Conservation (phyloP, 1,139 yeast genomes). For the Pichia sp. region DNA sequence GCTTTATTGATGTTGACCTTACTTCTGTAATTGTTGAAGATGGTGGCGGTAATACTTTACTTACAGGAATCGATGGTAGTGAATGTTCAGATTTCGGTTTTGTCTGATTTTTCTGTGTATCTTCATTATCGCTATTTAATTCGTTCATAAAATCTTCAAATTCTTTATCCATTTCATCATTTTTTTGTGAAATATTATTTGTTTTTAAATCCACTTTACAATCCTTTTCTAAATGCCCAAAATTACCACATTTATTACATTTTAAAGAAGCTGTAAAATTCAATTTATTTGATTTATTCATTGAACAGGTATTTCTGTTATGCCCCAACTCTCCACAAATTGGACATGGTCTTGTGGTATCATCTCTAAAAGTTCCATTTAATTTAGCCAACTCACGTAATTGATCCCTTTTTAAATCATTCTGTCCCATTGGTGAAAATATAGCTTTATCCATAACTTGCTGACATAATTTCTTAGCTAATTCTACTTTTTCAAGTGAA, state of each 20-base stretch:
- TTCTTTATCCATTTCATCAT: conserved; percentile 35
- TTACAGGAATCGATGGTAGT: neutral
- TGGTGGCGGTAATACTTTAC: neutral
- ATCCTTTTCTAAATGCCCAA: conserved; percentile 86
- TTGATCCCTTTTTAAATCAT: conserved; percentile 86
- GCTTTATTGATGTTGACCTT: too few relatives aligned
- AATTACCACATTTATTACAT: conserved; percentile 72
- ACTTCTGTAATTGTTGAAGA: neutral
- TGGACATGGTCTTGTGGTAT: conserved; percentile 61
- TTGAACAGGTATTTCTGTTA: conserved; percentile 55
- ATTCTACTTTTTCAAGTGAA: conserved; percentile 65
- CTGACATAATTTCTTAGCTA: conserved; percentile 70
- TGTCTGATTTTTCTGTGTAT: too few relatives aligned
- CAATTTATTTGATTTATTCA: conserved; percentile 41
- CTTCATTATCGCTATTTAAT: conserved; percentile 32
- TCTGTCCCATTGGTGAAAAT: conserved; percentile 86
- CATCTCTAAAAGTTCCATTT: conserved; percentile 83
- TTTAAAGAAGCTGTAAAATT: conserved; percentile 53
- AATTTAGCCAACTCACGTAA: conserved; percentile 85
- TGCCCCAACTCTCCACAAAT: conserved; percentile 59
- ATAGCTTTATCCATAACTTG: conserved; percentile 78
- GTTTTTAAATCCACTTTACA: conserved; percentile 43
- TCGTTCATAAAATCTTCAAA: conserved; percentile 48
- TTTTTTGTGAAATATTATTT: neutral
- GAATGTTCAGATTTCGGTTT: neutral